A percentile compares a stretch with the other conserved stretches of the same genome.
Evolutionary conservation across 176 grass and related monocot species (phyloP).

Genomic region (Aegilops bicornis): DNA sequence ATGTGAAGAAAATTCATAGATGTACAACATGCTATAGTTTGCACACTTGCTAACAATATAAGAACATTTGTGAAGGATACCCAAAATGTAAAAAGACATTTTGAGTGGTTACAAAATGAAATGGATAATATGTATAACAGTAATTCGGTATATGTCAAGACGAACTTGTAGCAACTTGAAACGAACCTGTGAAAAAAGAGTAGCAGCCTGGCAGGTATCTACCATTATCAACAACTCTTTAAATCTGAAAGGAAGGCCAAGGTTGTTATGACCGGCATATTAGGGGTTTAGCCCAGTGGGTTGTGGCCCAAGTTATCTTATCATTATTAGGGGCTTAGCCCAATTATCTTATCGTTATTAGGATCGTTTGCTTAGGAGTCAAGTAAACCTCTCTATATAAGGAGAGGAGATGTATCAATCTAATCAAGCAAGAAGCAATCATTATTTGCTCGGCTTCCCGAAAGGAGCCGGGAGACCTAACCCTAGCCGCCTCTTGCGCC

Average conservation of each 20-base stretch:
- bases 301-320: too few species aligned
- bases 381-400: too few species aligned
- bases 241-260: slow-evolving; percentile 54
- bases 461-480: too few species aligned
- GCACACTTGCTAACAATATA: background rate
- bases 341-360: too few species aligned
- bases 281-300: too few species aligned
- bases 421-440: too few species aligned
- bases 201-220: slow-evolving; percentile 98
- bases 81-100: background rate
- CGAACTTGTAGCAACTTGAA: background rate
- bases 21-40: background rate
- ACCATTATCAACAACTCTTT: slow-evolving; percentile 99
- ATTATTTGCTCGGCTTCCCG: too few species aligned
- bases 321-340: too few species aligned
- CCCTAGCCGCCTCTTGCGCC: too few species aligned
- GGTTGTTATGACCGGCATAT: background rate
- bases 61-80: background rate
- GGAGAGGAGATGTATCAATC: too few species aligned
- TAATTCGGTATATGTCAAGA: background rate
- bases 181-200: slow-evolving; percentile 92
- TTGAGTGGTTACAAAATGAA: background rate
- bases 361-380: too few species aligned
- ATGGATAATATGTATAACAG: background rate
- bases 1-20: background rate